Percentiles rank a stretch among this genome's conserved stretches.
Evolutionary conservation across 1,139 yeast species (phyloP).

Genomic region (Debaryomyces sp.): DNA sequence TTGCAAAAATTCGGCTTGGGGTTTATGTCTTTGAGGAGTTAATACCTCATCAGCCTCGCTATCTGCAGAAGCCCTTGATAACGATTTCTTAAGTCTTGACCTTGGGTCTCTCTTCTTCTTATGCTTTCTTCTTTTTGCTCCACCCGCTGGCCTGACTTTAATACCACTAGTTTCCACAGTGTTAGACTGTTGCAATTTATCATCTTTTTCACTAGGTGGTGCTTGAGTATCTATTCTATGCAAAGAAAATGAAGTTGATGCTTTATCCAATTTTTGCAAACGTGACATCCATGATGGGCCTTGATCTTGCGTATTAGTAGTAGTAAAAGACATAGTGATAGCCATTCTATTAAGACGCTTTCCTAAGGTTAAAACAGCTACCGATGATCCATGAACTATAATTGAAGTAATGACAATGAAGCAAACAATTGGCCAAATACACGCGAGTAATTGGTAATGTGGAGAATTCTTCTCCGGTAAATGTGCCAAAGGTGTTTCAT

Average conservation of each 20-base stretch:
- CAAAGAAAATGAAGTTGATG: slow-evolving; percentile 76
- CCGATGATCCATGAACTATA: slow-evolving; percentile 94
- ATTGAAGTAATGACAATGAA: slow-evolving; percentile 86
- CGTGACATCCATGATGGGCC: slow-evolving; percentile 82
- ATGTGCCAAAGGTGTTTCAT: slow-evolving; percentile 60
- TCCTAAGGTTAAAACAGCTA: slow-evolving; percentile 90
- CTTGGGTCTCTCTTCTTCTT: slow-evolving; percentile 36
- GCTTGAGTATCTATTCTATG: slow-evolving; percentile 75
- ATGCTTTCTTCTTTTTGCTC: slow-evolving; percentile 55
- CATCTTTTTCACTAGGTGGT: slow-evolving; percentile 18
- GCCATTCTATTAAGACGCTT: slow-evolving; percentile 90
- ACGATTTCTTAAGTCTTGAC: slow-evolving; percentile 31
- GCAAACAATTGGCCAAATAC: slow-evolving; percentile 89
- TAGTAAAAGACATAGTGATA: slow-evolving; percentile 85
- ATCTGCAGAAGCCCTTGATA: slow-evolving; percentile 31
- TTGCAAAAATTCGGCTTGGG: slow-evolving; percentile 45
- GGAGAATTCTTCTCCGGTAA: slow-evolving; percentile 57
- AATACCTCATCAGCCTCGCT: slow-evolving; percentile 19
- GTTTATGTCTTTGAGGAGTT: slow-evolving; percentile 33
- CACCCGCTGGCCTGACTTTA: slow-evolving; percentile 80
- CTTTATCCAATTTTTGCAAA: slow-evolving; percentile 74
- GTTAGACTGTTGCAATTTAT: slow-evolving; percentile 23
- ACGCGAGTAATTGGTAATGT: slow-evolving; percentile 70
- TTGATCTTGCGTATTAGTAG: slow-evolving; percentile 63
- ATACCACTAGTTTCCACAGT: slow-evolving; percentile 66